A percentile compares a stretch with the other conserved stretches of the same genome.
These are phyloP conservation scores for Apiotrichum laibachii DNA, from an alignment of 1,284 basidiomycete species.

Conservation along the genomic window DNA sequence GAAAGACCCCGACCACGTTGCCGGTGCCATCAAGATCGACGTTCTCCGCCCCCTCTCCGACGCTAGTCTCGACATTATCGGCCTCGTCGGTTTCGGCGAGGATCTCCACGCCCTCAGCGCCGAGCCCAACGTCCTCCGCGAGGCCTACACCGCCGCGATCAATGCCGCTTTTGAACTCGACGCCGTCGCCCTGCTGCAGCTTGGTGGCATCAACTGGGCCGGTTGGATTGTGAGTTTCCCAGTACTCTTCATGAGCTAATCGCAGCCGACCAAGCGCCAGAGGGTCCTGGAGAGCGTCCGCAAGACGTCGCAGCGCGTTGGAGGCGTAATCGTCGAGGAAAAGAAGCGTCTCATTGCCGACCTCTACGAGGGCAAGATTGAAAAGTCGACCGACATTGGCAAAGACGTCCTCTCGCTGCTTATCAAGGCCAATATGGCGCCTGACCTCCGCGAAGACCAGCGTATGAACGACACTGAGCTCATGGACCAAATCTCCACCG, in stretches of 20 bases:
- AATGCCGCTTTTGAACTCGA: conserved; percentile 47
- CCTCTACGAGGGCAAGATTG: conserved; percentile 24
- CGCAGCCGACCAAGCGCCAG: neutral
- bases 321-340: neutral
- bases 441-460: conserved; percentile 57
- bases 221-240: neutral
- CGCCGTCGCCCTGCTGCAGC: conserved; percentile 1
- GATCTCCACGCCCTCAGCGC: conserved; percentile 58
- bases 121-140: conserved; percentile 41
- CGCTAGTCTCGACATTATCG: conserved; percentile 66
- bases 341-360: neutral
- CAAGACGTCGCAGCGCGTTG: neutral
- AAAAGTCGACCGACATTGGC: conserved; percentile 53
- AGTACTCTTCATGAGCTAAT: neutral
- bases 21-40: conserved; percentile 8
- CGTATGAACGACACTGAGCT: conserved; percentile 65
- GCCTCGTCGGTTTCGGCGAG: conserved; percentile 65
- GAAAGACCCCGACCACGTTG: neutral
- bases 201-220: neutral
- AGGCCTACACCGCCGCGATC: conserved; percentile 58
- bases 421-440: conserved; percentile 61
- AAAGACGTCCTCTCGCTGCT: conserved; percentile 54
- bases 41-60: conserved; percentile 27
- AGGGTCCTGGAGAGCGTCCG: neutral
- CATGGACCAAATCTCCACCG: conserved; percentile 70